Evolutionary conservation across 805 yeast species (phyloP).

Genomic region (Candida saitoana): DNA sequence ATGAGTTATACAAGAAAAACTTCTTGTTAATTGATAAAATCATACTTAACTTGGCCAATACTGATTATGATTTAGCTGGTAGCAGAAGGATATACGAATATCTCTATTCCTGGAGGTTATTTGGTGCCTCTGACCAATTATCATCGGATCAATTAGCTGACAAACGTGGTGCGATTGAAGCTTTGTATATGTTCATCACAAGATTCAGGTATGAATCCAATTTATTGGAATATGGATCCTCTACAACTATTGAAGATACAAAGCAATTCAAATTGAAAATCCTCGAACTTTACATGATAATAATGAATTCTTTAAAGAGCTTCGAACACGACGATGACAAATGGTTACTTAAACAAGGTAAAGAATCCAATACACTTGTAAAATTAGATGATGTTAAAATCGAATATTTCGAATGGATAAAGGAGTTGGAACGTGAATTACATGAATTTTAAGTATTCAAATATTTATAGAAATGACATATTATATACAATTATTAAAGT

Average conservation of each 20-base stretch:
- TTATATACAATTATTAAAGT: constrained; percentile 2
- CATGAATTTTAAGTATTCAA: constrained; percentile 4
- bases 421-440: constrained; percentile 23
- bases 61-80: constrained; percentile 23
- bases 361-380: constrained; percentile 11
- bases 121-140: constrained; percentile 17
- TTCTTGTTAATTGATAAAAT: constrained; percentile 32
- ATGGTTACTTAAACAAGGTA: constrained; percentile 29
- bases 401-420: constrained; percentile 36
- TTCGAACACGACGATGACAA: constrained; percentile 31
- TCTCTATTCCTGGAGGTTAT: constrained; percentile 39
- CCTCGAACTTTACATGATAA: constrained; percentile 39
- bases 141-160: constrained; percentile 19
- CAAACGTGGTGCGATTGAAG: constrained; percentile 37
- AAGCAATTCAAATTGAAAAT: constrained; percentile 35
- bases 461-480: too few species aligned
- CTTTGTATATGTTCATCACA: constrained; percentile 34
- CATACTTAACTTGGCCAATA: constrained; percentile 29
- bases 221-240: constrained; percentile 10
- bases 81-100: constrained; percentile 35
- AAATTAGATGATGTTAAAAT: constrained; percentile 25
- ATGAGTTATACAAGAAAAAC: constrained; percentile 18
- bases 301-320: constrained; percentile 34
- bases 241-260: constrained; percentile 7
- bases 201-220: constrained; percentile 27